Base-by-base conservation (phyloP, 129 eudicot species). In the Kitagawia praeruptora region DNA sequence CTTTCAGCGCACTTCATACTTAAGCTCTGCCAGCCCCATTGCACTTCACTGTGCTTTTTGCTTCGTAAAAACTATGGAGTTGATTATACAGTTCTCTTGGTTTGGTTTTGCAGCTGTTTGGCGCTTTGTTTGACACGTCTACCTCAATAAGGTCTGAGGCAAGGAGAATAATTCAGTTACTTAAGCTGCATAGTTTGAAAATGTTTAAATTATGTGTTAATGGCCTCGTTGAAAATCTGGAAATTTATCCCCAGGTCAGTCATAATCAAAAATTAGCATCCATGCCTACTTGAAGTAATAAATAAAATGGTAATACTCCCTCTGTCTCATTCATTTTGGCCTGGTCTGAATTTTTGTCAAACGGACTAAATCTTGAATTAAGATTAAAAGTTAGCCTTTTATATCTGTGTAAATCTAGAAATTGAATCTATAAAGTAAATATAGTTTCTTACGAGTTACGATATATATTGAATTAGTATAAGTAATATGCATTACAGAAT, bases 161-260 rank as follows among this genome's bases (percentile, higher is more conserved):
- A n/a, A 85, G 95, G 83, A 88, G 84, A 81, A 80, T 88, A 72
- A 89, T 94, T 78, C 87, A 85, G 42, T 48, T 80, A 25, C 88
- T 85, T 39, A 90, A 87, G 81, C 72, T 88, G 38, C 84, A 81
- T 76, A 81, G 80, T 75, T 38, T 87, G 77, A 74, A 84, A 53
- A 53, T 87, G 87, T 94, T 87, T 76, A 92, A 76, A 73, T 77
- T 85, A 48, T 86, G 86, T 80, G 64, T 78, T 45, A 86, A 85
- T 73, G 79, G 86, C 77, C 85, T 94, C 44, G 82, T 92, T 27
- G 79, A 79, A 54, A 90, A 88, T 81, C 85, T 91, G 83, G 89
- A 90, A 64, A 67, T 73, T 28, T 85, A 87, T 87, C 92, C 96
- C 34, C 93, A 91, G 91, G 97, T 94, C 45, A 46, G 84, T 79